These are phyloP conservation scores for Collariella sp. DNA, from an alignment of 495 filamentous ascomycete genomes.

Conservation along the genomic window DNA sequence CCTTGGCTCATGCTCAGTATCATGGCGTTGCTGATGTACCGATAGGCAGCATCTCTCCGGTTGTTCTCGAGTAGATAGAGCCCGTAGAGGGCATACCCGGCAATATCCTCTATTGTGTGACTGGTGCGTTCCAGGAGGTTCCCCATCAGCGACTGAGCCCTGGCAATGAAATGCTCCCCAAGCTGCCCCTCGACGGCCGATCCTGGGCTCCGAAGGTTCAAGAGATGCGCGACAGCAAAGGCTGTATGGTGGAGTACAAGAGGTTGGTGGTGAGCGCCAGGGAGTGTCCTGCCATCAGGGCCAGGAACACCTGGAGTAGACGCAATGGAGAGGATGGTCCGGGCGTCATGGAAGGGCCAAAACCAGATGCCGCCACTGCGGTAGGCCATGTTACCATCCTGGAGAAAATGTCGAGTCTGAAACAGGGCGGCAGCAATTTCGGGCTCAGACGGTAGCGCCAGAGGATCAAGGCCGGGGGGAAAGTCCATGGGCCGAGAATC, in stretches of 20 bases:
- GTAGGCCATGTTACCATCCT: conserved; percentile 24
- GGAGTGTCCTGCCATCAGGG: neutral
- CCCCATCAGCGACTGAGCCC: conserved; percentile 27
- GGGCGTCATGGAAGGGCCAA: conserved; percentile 27
- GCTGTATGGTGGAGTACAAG: conserved; percentile 26
- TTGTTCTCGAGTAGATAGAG: conserved; percentile 35
- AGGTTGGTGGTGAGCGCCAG: conserved; percentile 6
- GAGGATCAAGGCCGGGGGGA: conserved; percentile 16
- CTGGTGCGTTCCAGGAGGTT: conserved; percentile 29
- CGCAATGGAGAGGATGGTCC: conserved; percentile 8
- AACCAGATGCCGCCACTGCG: conserved; percentile 30
- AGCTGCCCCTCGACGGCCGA: conserved; percentile 14
- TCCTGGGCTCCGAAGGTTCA: conserved; percentile 12
- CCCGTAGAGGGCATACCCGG: conserved; percentile 30
- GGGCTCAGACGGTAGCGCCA: conserved; percentile 17
- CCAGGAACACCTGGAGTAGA: neutral
- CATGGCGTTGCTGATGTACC: conserved; percentile 31
- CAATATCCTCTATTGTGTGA: conserved; percentile 25
- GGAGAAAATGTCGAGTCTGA: conserved; percentile 22
- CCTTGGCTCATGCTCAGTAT: conserved; percentile 30
- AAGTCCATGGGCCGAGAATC: conserved; percentile 32
- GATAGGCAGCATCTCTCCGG: conserved; percentile 33
- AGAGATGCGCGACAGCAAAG: conserved; percentile 24
- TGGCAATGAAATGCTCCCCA: conserved; percentile 30
- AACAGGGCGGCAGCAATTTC: conserved; percentile 22